phyloP scores from a whole-genome alignment of 139 green algal genomes.

The Picochlorum sp. region DNA sequence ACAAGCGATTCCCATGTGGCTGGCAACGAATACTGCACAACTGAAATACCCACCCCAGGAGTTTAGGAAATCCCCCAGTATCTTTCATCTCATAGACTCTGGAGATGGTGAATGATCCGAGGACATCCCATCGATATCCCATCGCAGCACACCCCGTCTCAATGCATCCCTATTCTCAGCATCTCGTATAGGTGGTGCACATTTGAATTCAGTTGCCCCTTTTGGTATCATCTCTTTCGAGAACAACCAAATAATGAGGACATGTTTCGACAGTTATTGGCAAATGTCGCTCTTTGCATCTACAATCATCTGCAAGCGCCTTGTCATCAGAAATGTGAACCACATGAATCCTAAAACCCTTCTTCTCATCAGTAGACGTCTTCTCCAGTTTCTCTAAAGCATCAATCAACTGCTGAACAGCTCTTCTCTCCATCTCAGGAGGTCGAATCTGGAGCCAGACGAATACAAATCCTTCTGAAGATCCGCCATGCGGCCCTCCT shows the following conservation, averaged over 20 bases:
- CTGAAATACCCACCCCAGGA: conserved; percentile 94
- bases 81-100: conserved; percentile 58
- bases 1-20: conserved; percentile 61
- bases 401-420: conserved; percentile 52
- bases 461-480: background rate
- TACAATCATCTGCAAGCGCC: conserved; percentile 20
- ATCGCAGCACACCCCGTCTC: conserved; percentile 34
- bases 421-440: conserved; percentile 56
- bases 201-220: conserved; percentile 79
- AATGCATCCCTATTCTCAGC: conserved; percentile 55
- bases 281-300: conserved; percentile 42
- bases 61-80: conserved; percentile 72
- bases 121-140: conserved; percentile 57
- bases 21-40: conserved; percentile 80
- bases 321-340: conserved; percentile 22
- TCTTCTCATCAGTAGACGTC: conserved; percentile 16
- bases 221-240: conserved; percentile 53
- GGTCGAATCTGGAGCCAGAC: conserved; percentile 31
- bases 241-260: conserved; percentile 92
- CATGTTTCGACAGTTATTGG: conserved; percentile 82
- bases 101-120: conserved; percentile 88
- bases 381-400: conserved; percentile 12
- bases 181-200: conserved; percentile 64
- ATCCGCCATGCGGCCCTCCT: background rate
- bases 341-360: conserved; percentile 17